phyloP scores from a whole-genome alignment of 306 rosid genomes.

The Trifolium subterraneum region DNA sequence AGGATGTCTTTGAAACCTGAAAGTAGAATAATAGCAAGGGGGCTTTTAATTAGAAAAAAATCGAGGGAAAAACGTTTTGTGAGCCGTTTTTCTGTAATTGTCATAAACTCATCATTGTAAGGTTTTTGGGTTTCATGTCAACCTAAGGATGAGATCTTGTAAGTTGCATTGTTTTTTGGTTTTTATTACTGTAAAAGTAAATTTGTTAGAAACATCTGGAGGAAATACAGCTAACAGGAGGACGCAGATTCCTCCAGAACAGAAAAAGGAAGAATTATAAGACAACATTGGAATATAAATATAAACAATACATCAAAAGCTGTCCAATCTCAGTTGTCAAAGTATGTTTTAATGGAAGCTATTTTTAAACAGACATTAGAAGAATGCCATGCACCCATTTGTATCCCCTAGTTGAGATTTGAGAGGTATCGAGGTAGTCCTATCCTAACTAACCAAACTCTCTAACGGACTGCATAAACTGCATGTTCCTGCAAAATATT shows the following conservation, averaged over 20 bases:
- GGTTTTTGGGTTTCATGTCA: constrained; percentile 23
- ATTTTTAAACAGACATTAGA: background rate
- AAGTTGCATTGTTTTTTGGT: constrained; percentile 4
- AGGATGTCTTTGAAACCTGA: too few species aligned
- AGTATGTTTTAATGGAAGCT: constrained; percentile 17
- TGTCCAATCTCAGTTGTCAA: background rate
- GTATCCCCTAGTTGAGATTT: constrained; percentile 23
- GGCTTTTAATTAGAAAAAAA: too few species aligned
- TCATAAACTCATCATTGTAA: constrained; percentile 10
- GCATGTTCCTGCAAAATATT: background rate
- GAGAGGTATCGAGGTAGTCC: constrained; percentile 15
- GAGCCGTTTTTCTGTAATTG: constrained; percentile 5
- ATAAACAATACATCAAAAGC: constrained; percentile 16
- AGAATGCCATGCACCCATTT: constrained; percentile 21
- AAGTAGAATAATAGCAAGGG: too few species aligned
- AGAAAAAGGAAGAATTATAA: background rate
- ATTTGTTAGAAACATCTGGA: constrained; percentile 7
- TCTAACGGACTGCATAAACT: constrained; percentile 6
- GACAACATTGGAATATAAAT: constrained; percentile 18
- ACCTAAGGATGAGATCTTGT: constrained; percentile 17
- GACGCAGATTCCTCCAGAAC: background rate
- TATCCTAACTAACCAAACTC: constrained; percentile 19
- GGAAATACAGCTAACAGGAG: constrained; percentile 1
- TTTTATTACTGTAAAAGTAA: constrained; percentile 21
- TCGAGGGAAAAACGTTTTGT: background rate